Percentiles rank a stretch among this genome's conserved stretches.
Evolutionary conservation across 31 red algal species (phyloP).

Genomic region (Endocladia muricata): DNA sequence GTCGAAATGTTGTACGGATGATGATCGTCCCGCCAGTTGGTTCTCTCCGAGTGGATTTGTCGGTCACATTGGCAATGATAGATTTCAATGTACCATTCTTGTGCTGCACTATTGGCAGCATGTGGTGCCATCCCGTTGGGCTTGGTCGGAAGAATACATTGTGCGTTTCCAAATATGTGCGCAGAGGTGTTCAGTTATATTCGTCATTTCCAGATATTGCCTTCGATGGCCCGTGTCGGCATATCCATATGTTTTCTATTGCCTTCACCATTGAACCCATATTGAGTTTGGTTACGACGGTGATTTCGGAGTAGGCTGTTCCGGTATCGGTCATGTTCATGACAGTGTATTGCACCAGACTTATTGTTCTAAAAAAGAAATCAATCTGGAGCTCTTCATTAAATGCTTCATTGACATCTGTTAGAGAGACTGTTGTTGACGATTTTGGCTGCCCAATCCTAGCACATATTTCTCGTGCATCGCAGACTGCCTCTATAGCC

Average conservation of each 20-base stretch:
- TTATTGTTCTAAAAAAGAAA: not conserved
- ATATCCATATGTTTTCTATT: not conserved
- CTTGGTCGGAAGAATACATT: not conserved
- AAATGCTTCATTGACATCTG: constrained; percentile 13
- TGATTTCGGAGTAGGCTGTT: not conserved
- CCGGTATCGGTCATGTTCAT: constrained; percentile 8
- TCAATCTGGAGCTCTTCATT: not conserved
- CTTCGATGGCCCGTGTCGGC: not conserved
- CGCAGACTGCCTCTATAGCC: not conserved
- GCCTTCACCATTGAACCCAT: not conserved
- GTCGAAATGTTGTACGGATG: not conserved
- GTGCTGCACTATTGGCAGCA: not conserved
- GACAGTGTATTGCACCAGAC: not conserved
- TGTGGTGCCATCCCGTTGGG: not conserved
- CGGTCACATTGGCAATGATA: not conserved
- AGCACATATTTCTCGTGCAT: not conserved
- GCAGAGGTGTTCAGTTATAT: not conserved
- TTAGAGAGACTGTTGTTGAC: not conserved
- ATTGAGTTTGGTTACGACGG: not conserved
- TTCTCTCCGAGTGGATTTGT: not conserved
- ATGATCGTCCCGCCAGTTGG: not conserved
- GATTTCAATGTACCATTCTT: not conserved
- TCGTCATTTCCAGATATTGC: not conserved
- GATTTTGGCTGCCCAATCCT: not conserved
- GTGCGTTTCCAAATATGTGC: not conserved